phyloP scores from a whole-genome alignment of 192 early-diverging fungal genomes.

The Coemansia sp. region DNA sequence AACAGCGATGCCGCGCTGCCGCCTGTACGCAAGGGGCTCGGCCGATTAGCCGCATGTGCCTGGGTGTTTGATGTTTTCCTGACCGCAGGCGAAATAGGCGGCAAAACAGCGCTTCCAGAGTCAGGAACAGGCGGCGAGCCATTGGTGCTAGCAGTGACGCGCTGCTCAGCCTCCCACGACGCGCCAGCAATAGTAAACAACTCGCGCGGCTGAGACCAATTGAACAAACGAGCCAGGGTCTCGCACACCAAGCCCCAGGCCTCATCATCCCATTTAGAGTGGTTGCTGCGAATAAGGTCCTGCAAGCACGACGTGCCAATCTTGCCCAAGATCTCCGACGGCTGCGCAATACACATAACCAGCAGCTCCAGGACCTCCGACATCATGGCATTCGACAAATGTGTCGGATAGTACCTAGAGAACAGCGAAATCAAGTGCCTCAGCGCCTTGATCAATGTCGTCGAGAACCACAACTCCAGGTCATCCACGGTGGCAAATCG shows the following conservation, averaged over 20 bases:
- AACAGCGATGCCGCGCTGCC: conserved; percentile 29
- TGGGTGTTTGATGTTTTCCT: conserved; percentile 4
- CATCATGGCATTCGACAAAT: conserved; percentile 72
- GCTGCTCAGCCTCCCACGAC: conserved; percentile 23
- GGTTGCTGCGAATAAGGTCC: conserved; percentile 82
- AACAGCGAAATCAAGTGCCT: conserved; percentile 86
- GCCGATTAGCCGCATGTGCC: conserved; percentile 26
- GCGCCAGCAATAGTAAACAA: conserved; percentile 50
- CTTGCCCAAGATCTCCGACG: conserved; percentile 85
- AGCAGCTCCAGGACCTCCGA: conserved; percentile 79
- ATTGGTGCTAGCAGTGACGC: not conserved
- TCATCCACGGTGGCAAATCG: conserved; percentile 83
- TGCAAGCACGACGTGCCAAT: conserved; percentile 91
- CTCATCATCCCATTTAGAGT: conserved; percentile 65
- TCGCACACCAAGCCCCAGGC: conserved; percentile 76
- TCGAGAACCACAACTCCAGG: conserved; percentile 89
- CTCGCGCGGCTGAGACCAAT: conserved; percentile 74
- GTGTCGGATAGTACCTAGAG: conserved; percentile 67
- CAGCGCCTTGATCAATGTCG: conserved; percentile 91
- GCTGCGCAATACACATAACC: conserved; percentile 86
- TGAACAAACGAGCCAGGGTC: conserved; percentile 74
- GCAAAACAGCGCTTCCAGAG: conserved; percentile 8
- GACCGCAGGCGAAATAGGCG: conserved; percentile 20
- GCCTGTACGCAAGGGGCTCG: conserved; percentile 35
- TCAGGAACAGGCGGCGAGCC: not conserved